Base-by-base conservation (phyloP, 139 green algal species). In the Picochlorum sp. region DNA sequence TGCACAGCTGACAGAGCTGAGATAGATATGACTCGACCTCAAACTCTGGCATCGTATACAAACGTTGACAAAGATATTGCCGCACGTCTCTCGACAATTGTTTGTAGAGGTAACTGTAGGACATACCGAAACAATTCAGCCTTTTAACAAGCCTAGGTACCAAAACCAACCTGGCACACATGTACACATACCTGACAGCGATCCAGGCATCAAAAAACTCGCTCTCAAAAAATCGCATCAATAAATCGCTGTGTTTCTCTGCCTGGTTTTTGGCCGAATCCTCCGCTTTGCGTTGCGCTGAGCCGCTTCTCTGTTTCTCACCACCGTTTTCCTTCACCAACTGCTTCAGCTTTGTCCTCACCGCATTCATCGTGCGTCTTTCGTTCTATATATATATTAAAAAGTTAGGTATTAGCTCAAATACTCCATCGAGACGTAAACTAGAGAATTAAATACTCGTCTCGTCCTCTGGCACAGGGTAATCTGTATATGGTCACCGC, bases 141-240 rank as follows among this genome's bases (percentile, higher is more conserved):
- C 26, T 28, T n/a, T n/a, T 0, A 5, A 53, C 44, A 53, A 18
- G 44, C 20, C n/a, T 20, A 31, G 1, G 24, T 53, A 29, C 18
- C 10, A 60, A 55, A 44, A 16, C 9, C 12, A 12, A 9, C 12
- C 12, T 12, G 35, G 9, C 12, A 9, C 9, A 12, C 12, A n/a
- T 41, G 12, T 41, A n/a, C 35, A 39, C 79, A 70, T 54, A 89
- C 78, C 76, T 82, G 1, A 96, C 35, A 5, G 80, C 83, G 8
- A 94, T 92, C 83, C 84, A 96, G 32, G 84, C 76, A 60, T 91
- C 78, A 36, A 96, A 96, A 28, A 78, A 89, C 3, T 84, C 61
- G 2, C 57, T 79, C 59, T 95, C 73, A 54, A 96, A 95, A 41
- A 90, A 91, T 3, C 82, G 59, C 31, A 94, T 65, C 18, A 96